A percentile compares a stretch with the other conserved stretches of the same genome.
Conservation (phyloP, 306 rosid genomes). For the Morella rubra region DNA sequence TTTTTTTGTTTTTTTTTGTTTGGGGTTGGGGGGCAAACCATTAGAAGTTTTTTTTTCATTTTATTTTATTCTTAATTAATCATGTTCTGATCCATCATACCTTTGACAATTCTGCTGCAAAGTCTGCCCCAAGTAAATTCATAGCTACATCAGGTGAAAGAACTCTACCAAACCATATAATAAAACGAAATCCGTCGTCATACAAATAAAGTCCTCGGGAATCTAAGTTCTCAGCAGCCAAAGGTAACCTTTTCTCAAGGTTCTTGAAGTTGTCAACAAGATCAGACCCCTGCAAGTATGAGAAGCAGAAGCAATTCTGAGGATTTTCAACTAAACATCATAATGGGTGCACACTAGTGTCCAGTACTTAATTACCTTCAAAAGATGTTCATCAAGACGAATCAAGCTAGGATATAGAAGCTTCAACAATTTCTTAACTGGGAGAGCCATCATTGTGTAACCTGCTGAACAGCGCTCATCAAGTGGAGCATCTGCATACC, state of each 20-base stretch:
- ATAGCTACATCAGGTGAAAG: slow-evolving; percentile 91
- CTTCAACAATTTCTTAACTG: slow-evolving; percentile 77
- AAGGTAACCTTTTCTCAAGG: slow-evolving; percentile 72
- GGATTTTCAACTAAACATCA: slow-evolving; percentile 8
- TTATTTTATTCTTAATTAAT: not conserved
- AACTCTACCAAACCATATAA: slow-evolving; percentile 89
- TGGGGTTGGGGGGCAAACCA: not conserved
- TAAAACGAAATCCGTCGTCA: slow-evolving; percentile 81
- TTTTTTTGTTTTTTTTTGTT: no score
- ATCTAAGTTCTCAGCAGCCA: slow-evolving; percentile 81
- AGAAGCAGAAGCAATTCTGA: slow-evolving; percentile 33
- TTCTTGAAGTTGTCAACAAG: slow-evolving; percentile 52
- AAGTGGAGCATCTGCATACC: slow-evolving; percentile 69
- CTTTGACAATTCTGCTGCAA: slow-evolving; percentile 95
- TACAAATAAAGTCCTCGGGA: slow-evolving; percentile 80
- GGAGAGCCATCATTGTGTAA: slow-evolving; percentile 76
- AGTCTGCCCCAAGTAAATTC: slow-evolving; percentile 84
- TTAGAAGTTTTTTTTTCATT: not conserved
- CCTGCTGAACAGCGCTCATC: slow-evolving; percentile 96
- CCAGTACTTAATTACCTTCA: slow-evolving; percentile 55
- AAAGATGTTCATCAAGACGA: slow-evolving; percentile 76
- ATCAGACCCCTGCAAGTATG: slow-evolving; percentile 46
- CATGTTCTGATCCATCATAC: slow-evolving; percentile 41
- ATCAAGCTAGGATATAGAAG: slow-evolving; percentile 82
- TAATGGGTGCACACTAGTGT: slow-evolving; percentile 11